These are phyloP conservation scores for Allantophomopsis lycopodina DNA, from an alignment of 2,329 filamentous ascomycete genomes.

Conservation along the genomic window DNA sequence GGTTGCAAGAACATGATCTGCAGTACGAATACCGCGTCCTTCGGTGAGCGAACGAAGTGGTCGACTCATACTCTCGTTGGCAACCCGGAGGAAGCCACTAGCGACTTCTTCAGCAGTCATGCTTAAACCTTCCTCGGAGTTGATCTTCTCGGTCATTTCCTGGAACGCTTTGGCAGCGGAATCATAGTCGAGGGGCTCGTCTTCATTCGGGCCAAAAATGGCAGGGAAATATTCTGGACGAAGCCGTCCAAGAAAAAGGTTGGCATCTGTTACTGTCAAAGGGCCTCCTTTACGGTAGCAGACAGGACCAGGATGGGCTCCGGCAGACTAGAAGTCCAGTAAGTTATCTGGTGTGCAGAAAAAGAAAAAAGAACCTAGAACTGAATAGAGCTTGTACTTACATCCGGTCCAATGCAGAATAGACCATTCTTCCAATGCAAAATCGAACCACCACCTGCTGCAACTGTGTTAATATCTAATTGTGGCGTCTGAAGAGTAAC, in stretches of 20 bases:
- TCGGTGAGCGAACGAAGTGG: slow-evolving; percentile 82
- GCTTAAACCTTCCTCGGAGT: slow-evolving; percentile 50
- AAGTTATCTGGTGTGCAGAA: too few species aligned
- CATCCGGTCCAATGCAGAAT: slow-evolving; percentile 57
- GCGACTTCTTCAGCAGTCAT: slow-evolving; percentile 49
- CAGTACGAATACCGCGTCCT: slow-evolving; percentile 78
- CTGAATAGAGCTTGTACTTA: too few species aligned
- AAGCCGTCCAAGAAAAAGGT: slow-evolving; percentile 68
- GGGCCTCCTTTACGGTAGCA: slow-evolving; percentile 85
- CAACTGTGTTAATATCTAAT: slow-evolving; percentile 60
- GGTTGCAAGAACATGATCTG: slow-evolving; percentile 71
- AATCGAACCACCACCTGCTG: slow-evolving; percentile 26
- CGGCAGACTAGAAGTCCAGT: slow-evolving; percentile 28
- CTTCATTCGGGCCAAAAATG: slow-evolving; percentile 79
- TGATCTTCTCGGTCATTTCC: slow-evolving; percentile 63
- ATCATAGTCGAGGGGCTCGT: slow-evolving; percentile 62
- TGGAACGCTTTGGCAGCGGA: slow-evolving; percentile 63
- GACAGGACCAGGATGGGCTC: slow-evolving; percentile 81
- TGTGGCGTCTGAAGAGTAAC: slow-evolving; percentile 67
- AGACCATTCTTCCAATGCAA: slow-evolving; percentile 56
- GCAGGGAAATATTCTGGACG: slow-evolving; percentile 84
- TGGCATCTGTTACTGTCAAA: slow-evolving; percentile 80
- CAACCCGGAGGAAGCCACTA: slow-evolving; percentile 53
- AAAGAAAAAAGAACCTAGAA: too few species aligned
- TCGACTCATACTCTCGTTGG: slow-evolving; percentile 79